phyloP scores from a whole-genome alignment of 495 filamentous ascomycete species.

The Penicillium macrosclerotiorum region DNA sequence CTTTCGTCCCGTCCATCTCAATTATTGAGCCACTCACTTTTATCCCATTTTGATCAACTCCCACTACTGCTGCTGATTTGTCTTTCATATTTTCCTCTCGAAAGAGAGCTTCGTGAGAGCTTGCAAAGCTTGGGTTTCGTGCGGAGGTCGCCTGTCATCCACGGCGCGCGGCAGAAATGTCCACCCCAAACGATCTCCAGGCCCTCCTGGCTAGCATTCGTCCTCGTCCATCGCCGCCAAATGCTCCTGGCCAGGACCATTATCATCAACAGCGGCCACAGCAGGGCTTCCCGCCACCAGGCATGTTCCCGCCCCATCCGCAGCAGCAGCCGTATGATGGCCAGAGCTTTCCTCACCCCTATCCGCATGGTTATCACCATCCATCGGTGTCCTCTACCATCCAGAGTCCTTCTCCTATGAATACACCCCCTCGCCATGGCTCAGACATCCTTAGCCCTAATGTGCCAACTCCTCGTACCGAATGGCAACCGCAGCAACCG shows the following conservation, averaged over 20 bases:
- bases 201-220: slow-evolving; percentile 48
- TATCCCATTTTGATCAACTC: no score
- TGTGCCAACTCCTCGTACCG: slow-evolving; percentile 39
- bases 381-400: slow-evolving; percentile 46
- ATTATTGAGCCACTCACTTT: slow-evolving; percentile 4
- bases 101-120: slow-evolving; percentile 37
- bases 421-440: slow-evolving; percentile 44
- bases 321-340: slow-evolving; percentile 39
- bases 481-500: slow-evolving; percentile 28
- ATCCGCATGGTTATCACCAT: slow-evolving; percentile 42
- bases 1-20: slow-evolving; percentile 6
- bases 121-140: slow-evolving; percentile 28
- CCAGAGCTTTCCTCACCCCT: slow-evolving; percentile 36
- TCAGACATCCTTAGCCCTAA: slow-evolving; percentile 52
- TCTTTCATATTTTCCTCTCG: slow-evolving; percentile 31
- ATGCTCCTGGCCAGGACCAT: slow-evolving; percentile 35
- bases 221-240: slow-evolving; percentile 39
- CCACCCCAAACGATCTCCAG: slow-evolving; percentile 49
- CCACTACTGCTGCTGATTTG: neutral
- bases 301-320: slow-evolving; percentile 34
- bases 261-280: slow-evolving; percentile 21
- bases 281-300: slow-evolving; percentile 26
- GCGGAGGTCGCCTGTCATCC: slow-evolving; percentile 29
- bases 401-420: slow-evolving; percentile 43
- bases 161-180: slow-evolving; percentile 50